Conservation (phyloP, 1,284 basidiomycete genomes). For the Cutaneotrichosporon mucoides region DNA sequence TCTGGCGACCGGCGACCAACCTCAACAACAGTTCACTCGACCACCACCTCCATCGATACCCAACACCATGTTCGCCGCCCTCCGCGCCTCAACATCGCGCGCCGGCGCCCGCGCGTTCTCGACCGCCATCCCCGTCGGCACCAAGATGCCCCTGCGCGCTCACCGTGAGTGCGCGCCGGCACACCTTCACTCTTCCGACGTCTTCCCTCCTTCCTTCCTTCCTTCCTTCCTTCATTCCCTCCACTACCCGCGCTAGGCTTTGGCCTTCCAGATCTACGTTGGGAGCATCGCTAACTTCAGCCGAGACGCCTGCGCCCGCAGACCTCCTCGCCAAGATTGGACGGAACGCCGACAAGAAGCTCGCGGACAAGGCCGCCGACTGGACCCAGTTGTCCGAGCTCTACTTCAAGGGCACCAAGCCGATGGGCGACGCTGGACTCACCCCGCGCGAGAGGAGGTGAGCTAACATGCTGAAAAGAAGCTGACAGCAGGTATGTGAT, state of each 20-base stretch:
- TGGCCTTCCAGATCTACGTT: too few species aligned
- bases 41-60: too few species aligned
- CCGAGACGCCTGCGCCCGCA: conserved; percentile 27
- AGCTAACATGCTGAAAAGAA: too few species aligned
- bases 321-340: conserved; percentile 39
- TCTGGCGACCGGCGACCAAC: too few species aligned
- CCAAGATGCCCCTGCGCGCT: conserved; percentile 28
- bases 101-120: conserved; percentile 16
- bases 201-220: too few species aligned
- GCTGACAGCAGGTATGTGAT: conserved; percentile 22
- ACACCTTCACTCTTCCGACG: too few species aligned
- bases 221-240: too few species aligned
- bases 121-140: conserved; percentile 19
- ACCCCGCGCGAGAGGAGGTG: conserved; percentile 39
- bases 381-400: conserved; percentile 40
- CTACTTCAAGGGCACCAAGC: conserved; percentile 30
- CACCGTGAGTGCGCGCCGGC: conserved; percentile 23
- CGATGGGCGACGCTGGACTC: conserved; percentile 33
- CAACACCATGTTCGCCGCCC: conserved; percentile 22
- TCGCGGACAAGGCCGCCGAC: conserved; percentile 29
- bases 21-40: too few species aligned
- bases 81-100: conserved; percentile 29
- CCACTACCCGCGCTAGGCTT: not conserved
- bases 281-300: conserved; percentile 15
- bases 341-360: conserved; percentile 38